Evolutionary conservation across 331 rosid genomes (phyloP).

Genomic region (Pyrus hybrid): DNA sequence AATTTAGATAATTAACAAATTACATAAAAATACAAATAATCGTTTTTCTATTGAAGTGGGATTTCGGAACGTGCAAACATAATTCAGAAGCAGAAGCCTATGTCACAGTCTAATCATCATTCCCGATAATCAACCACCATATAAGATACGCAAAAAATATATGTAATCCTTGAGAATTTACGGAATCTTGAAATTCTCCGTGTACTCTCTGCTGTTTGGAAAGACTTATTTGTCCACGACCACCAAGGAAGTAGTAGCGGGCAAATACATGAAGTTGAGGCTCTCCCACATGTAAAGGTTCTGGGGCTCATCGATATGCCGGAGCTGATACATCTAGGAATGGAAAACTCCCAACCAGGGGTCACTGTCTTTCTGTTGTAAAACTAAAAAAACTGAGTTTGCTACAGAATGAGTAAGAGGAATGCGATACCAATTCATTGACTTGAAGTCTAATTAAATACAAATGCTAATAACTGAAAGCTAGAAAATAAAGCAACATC

Average conservation of each 20-base stretch:
- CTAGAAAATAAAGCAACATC: no score
- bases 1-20: not conserved
- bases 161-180: not conserved
- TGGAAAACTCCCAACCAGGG: not conserved
- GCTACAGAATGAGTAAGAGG: not conserved
- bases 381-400: not conserved
- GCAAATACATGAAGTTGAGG: not conserved
- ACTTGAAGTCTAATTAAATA: not conserved
- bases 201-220: not conserved
- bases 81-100: not conserved
- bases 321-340: not conserved
- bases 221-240: not conserved
- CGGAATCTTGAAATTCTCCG: not conserved
- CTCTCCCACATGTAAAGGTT: not conserved
- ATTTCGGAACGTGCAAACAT: not conserved
- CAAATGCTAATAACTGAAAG: not conserved
- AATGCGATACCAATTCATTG: not conserved
- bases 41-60: not conserved
- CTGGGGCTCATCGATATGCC: accelerated
- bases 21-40: not conserved
- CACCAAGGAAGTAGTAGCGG: not conserved
- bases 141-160: no score
- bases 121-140: not conserved
- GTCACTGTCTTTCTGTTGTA: no score
- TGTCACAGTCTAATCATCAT: not conserved